Conservation (phyloP, 345 rosid species). For the Brassica rapa region DNA sequence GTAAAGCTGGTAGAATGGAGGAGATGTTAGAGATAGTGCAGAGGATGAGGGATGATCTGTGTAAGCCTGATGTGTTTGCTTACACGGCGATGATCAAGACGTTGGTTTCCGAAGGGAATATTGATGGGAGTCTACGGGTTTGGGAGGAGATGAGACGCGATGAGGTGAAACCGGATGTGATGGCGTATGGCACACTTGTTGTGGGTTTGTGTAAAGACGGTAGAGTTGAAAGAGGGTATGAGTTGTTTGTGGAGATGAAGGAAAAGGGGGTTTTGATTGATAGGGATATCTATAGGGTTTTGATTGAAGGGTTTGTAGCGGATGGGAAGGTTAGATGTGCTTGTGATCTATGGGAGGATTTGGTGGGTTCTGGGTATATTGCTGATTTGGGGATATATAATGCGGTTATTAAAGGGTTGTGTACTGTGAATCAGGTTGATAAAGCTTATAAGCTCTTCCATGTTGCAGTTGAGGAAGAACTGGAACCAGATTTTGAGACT, state of each 20-base stretch:
- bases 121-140: conserved; percentile 70
- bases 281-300: conserved; percentile 58
- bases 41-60: conserved; percentile 66
- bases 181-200: conserved; percentile 76
- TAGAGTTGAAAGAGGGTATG: conserved; percentile 53
- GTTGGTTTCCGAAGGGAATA: conserved; percentile 62
- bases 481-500: conserved; percentile 66
- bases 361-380: conserved; percentile 78
- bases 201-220: conserved; percentile 67
- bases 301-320: conserved; percentile 71
- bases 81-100: conserved; percentile 73
- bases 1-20: conserved; percentile 62
- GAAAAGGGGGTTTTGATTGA: conserved; percentile 66
- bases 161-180: conserved; percentile 72
- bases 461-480: conserved; percentile 58
- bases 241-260: conserved; percentile 77
- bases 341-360: conserved; percentile 74
- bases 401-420: conserved; percentile 77
- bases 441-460: conserved; percentile 74
- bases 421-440: conserved; percentile 59
- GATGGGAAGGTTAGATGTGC: conserved; percentile 67
- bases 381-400: conserved; percentile 82
- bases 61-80: conserved; percentile 89
- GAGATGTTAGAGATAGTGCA: conserved; percentile 65
- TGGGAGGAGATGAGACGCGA: conserved; percentile 88